A percentile compares a stretch with the other conserved stretches of the same genome.
These are phyloP conservation scores for Schizochytrium sp. DNA, from an alignment of 108 stramenopile species.

Conservation along the genomic window DNA sequence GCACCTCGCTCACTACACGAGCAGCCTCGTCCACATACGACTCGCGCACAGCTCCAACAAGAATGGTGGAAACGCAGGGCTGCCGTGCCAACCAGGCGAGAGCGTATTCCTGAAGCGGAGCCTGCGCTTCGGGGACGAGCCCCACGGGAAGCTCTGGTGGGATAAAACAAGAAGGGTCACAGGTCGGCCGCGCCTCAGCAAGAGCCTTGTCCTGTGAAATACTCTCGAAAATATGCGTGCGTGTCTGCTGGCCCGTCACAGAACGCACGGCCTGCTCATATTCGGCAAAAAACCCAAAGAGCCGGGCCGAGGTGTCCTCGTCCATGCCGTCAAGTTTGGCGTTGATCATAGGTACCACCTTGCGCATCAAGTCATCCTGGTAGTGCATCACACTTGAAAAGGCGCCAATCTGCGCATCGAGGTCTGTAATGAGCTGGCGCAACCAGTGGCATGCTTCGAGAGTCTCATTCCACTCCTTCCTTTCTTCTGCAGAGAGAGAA, in stretches of 20 bases:
- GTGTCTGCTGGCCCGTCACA: not conserved
- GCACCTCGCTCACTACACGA: too few species aligned
- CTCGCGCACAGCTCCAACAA: not conserved
- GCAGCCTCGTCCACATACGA: not conserved
- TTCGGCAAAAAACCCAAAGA: not conserved
- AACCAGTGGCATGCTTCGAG: not conserved
- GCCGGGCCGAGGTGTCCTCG: not conserved
- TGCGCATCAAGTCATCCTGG: constrained; percentile 17
- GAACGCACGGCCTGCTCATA: constrained; percentile 6
- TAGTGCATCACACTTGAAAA: constrained; percentile 18
- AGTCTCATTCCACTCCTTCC: not conserved
- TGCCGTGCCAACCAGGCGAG: not conserved
- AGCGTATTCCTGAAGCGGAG: not conserved
- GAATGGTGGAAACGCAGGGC: not conserved
- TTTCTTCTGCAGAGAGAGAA: not conserved
- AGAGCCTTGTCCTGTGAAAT: not conserved
- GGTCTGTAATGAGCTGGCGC: not conserved
- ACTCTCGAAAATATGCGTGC: not conserved
- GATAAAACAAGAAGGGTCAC: not conserved
- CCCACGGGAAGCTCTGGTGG: not conserved
- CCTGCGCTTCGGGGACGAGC: not conserved
- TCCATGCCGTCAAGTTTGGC: constrained; percentile 18
- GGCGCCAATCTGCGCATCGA: not conserved
- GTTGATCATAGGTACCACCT: constrained; percentile 12
- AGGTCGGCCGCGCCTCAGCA: not conserved